Base-by-base conservation (phyloP, 495 filamentous ascomycete species). In the Penicillium arizonense region DNA sequence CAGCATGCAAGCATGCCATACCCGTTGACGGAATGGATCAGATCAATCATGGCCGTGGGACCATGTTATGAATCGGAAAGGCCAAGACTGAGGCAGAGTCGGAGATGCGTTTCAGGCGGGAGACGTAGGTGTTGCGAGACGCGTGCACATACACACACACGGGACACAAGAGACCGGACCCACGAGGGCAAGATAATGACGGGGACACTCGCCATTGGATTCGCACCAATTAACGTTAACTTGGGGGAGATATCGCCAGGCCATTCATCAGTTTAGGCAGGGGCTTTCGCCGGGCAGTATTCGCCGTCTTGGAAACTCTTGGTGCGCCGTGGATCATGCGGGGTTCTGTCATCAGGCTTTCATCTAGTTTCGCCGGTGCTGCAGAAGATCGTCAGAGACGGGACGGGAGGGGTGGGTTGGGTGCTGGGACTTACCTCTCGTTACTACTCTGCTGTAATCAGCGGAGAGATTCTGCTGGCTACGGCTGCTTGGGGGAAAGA, bases 341-440 rank as follows among this genome's bases (percentile, higher is more conserved):
- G 47, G 88, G 87, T 64, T 96, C 94, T 67, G 87, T 87, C 91
- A 98, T 96, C 41, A 96, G 73, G 10, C 83, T 81, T 28, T 84
- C 79, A 61, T 97, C 93, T 24, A 98, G 77, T 67, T 89, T 92
- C 24, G 89, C 84, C 32, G 94, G 94, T 20, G 87, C 89, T 78
- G 74, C 58, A 37, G 28, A 6, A 38, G 10, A 38, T 44, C 14
- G 51, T 68, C 34, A 72, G 57, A 30, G 28, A 30, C 28, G 28
- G 28, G 28, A 30, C 47, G 14, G 35, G 26, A 5, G 34, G 18
- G 30, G 34, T 3, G 26, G n/a, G 56, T 30, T 33, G n/a, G 21
- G 20, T 12, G n/a, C 10, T 28, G 5, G 36, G 47, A 59, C 77
- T 58, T 70, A 87, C 83, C 84, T 77, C 85, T 71, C 37, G 77